Conservation (phyloP, 2,329 filamentous ascomycete genomes). For the Sphaerulina populicola region DNA sequence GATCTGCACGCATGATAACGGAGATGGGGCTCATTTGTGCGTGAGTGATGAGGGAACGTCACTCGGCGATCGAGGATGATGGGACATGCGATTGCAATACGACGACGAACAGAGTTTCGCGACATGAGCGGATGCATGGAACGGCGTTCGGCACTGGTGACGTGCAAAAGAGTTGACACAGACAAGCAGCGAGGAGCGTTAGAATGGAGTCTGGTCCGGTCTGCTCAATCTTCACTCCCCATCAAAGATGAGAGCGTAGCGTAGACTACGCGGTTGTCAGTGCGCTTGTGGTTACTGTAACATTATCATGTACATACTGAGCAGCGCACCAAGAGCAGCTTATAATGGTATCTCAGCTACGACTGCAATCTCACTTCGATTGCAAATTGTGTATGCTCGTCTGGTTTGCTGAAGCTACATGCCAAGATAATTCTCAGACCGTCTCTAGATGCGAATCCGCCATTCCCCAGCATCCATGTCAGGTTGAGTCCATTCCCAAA, state of each 20-base stretch:
- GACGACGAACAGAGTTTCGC: constrained; percentile 1
- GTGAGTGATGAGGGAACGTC: neutral
- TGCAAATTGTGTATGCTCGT: too few relatives aligned
- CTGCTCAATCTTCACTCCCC: constrained; percentile 11
- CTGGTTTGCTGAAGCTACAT: too few relatives aligned
- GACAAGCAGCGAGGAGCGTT: neutral
- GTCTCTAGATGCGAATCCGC: too few relatives aligned
- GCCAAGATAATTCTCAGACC: too few relatives aligned
- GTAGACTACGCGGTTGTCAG: neutral
- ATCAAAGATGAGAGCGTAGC: constrained; percentile 1
- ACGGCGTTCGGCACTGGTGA: constrained; percentile 1
- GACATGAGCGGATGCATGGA: constrained; percentile 5
- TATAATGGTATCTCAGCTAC: neutral
- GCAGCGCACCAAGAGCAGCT: neutral
- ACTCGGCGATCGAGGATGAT: constrained; percentile 3
- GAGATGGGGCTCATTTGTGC: constrained; percentile 10
- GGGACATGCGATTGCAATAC: neutral
- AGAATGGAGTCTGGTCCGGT: neutral
- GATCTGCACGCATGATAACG: constrained; percentile 13
- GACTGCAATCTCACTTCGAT: neutral
- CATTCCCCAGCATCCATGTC: too few relatives aligned
- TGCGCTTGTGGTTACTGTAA: constrained; percentile 1
- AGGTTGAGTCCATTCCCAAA: too few relatives aligned
- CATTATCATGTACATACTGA: constrained; percentile 10
- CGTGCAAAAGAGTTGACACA: neutral